Percentiles rank a stretch among this genome's conserved stretches.
Evolutionary conservation across 2,329 filamentous ascomycete species (phyloP).

Genomic region (Penicillium crustosum): DNA sequence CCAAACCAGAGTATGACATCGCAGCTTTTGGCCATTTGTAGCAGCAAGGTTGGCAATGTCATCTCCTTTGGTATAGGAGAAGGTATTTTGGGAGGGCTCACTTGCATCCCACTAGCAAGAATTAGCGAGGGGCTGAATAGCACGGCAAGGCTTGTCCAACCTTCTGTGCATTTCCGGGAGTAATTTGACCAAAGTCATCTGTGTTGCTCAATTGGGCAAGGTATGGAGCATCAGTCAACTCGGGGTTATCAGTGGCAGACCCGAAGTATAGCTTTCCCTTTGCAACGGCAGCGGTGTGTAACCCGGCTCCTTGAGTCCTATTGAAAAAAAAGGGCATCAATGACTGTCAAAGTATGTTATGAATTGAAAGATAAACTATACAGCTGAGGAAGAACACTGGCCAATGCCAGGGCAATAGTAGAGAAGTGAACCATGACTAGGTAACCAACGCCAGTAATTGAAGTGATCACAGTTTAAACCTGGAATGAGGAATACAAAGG

Average conservation of each 20-base stretch:
- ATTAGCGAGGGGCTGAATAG: not conserved
- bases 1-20: constrained; percentile 64
- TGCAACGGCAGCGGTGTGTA: constrained; percentile 47
- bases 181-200: constrained; percentile 64
- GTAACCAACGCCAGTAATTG: not conserved
- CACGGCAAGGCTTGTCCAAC: constrained; percentile 14
- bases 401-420: constrained; percentile 21
- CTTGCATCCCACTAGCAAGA: constrained; percentile 57
- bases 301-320: constrained; percentile 25
- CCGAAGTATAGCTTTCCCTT: constrained; percentile 58
- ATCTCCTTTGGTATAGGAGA: constrained; percentile 61
- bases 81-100: constrained; percentile 57
- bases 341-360: not conserved
- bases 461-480: not conserved
- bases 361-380: constrained; percentile 1
- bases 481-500: not conserved
- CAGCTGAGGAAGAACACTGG: constrained; percentile 26
- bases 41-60: constrained; percentile 43
- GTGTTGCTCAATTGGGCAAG: constrained; percentile 58
- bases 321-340: not conserved
- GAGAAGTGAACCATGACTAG: constrained; percentile 23
- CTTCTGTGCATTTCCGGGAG: constrained; percentile 63
- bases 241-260: constrained; percentile 59
- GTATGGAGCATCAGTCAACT: constrained; percentile 57
- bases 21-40: constrained; percentile 49